Base-by-base conservation (phyloP, 2,329 filamentous ascomycete species). In the Colletotrichum liaoningense region DNA sequence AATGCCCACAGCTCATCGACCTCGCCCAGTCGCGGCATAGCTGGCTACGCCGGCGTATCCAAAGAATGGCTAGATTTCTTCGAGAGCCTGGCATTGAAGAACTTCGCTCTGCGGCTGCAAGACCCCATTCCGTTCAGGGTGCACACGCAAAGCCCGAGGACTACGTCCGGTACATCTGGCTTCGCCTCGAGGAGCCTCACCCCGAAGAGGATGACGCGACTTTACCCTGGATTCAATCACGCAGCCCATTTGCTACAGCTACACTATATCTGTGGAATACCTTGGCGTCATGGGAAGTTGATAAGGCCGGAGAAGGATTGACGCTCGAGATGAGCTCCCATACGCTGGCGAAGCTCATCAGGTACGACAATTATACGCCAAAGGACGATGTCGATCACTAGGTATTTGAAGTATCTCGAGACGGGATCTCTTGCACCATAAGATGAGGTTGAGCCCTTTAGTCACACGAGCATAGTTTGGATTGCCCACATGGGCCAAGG, bases 11-110 rank as follows among this genome's bases (percentile, higher is more conserved):
- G 30, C 28, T 19, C 24, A 11, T 6, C 26, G 5, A 42, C 5
- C 7, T 26, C 57, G 1, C 22, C 35, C n/a, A 30, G 57, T 3
- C 46, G 57, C 7, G 66, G 57, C 6, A 38, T 68, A 6, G 66
- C 57, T 16, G 8, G 42, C 9, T 69, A 58, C 49, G 52, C 59
- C 33, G 46, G 67, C n/a, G 67, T 64, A 22, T 64, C 49, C 35
- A 56, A 35, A 8, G 33, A n/a, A 6, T 69, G 52, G 59, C 59
- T 38, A n/a, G 8, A 24, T 2, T 58, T 52, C 6, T 64, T 69
- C 19, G 59, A 69, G 28, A n/a, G 24, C 2, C 22, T 49, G 6
- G 54, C n/a, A 14, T 57, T 28, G 33, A 26, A 28, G 11, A 19
- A 35, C 33, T 46, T 69, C 8, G 33, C 46, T 7, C 24, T 69